Evolutionary conservation across 2,329 filamentous ascomycete species (phyloP).

Genomic region (Trematosphaeria pertusa): DNA sequence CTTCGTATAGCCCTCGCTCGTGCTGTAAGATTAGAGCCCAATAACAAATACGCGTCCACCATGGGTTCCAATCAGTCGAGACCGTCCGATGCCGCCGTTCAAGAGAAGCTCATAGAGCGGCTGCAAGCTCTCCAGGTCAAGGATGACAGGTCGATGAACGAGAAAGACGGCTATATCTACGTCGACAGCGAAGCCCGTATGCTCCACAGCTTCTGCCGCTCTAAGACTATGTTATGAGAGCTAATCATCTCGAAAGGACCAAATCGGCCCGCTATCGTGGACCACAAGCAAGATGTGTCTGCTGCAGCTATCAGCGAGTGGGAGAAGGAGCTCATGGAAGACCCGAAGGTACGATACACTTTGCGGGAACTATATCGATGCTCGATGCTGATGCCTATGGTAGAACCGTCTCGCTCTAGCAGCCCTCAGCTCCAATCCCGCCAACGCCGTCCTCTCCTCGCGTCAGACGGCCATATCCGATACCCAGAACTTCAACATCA

Average conservation of each 20-base stretch:
- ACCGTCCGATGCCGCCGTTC: constrained; percentile 42
- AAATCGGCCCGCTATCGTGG: constrained; percentile 32
- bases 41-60: constrained; percentile 3
- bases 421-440: constrained; percentile 72
- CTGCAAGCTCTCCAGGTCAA: constrained; percentile 55
- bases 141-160: constrained; percentile 48
- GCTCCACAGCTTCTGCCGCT: constrained; percentile 5
- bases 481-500: constrained; percentile 82
- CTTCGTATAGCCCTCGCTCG: background rate
- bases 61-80: constrained; percentile 47
- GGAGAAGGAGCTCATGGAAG: constrained; percentile 67
- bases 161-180: constrained; percentile 63
- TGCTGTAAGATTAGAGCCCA: background rate
- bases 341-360: constrained; percentile 64
- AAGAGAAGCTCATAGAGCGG: constrained; percentile 50
- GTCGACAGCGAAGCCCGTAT: constrained; percentile 55
- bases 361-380: background rate
- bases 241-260: no score
- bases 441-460: constrained; percentile 70
- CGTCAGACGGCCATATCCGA: constrained; percentile 69
- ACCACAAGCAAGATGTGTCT: constrained; percentile 53
- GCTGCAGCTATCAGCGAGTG: constrained; percentile 62
- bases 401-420: constrained; percentile 76
- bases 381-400: no score
- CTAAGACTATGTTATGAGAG: no score